Percentiles rank a stretch among this genome's conserved stretches.
Evolutionary conservation across 2,329 filamentous ascomycete genomes (phyloP).

Genomic region (Hypoxylon sp.): DNA sequence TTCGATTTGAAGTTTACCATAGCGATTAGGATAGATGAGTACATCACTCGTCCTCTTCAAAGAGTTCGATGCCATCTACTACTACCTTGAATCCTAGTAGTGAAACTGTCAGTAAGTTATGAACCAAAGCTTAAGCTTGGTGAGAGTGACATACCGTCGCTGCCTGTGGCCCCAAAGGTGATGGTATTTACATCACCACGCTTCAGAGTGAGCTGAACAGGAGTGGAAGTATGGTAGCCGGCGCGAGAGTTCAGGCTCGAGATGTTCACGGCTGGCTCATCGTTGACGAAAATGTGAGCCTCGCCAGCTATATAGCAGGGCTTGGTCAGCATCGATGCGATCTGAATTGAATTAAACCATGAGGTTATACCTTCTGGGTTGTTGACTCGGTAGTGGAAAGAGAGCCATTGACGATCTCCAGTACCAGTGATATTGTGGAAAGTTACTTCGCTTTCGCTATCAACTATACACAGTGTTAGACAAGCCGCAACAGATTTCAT

Average conservation of each 20-base stretch:
- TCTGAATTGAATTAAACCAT: neutral
- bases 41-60: conserved; percentile 43
- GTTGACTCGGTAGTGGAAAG: conserved; percentile 56
- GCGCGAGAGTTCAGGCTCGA: conserved; percentile 57
- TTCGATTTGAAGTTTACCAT: conserved; percentile 1
- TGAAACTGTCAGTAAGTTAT: conserved; percentile 26
- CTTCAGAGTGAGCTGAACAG: conserved; percentile 53
- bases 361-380: conserved; percentile 48
- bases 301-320: conserved; percentile 51
- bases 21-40: neutral
- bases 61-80: conserved; percentile 47
- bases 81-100: conserved; percentile 44
- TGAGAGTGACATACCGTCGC: conserved; percentile 45
- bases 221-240: conserved; percentile 55
- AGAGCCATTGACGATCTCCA: conserved; percentile 56
- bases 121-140: neutral
- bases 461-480: conserved; percentile 41
- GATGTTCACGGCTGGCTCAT: conserved; percentile 55
- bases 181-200: conserved; percentile 56
- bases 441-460: conserved; percentile 49
- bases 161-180: conserved; percentile 54
- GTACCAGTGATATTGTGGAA: conserved; percentile 58
- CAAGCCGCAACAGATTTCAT: neutral
- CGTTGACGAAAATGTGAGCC: conserved; percentile 56
- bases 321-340: conserved; percentile 5